Evolutionary conservation across 176 grass and related monocot genomes (phyloP).

Genomic region (Elaeis guineensis): DNA sequence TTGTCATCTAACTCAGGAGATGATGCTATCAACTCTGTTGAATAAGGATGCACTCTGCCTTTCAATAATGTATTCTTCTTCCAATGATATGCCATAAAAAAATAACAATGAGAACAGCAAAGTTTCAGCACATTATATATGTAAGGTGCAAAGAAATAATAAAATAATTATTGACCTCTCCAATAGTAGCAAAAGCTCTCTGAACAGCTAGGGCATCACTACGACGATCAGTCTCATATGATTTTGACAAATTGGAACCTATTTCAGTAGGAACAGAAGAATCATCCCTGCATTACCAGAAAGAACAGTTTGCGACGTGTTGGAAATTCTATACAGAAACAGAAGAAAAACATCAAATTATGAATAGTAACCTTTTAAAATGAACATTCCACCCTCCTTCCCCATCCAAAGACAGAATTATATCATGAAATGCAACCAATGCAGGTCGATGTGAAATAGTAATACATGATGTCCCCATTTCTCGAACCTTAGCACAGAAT

Average conservation of each 20-base stretch:
- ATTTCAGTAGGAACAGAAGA: slow-evolving; percentile 48
- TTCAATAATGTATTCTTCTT: slow-evolving; percentile 55
- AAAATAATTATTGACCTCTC: slow-evolving; percentile 43
- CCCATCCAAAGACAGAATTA: slow-evolving; percentile 93
- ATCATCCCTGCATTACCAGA: slow-evolving; percentile 51
- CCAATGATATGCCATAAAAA: slow-evolving; percentile 5
- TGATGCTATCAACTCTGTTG: slow-evolving; percentile 52
- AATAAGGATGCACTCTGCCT: slow-evolving; percentile 57
- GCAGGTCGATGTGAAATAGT: slow-evolving; percentile 99
- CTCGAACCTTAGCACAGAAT: slow-evolving; percentile 89
- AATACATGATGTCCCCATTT: slow-evolving; percentile 97
- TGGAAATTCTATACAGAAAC: slow-evolving; percentile 8
- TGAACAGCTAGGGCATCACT: slow-evolving; percentile 82
- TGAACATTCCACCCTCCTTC: slow-evolving; percentile 93
- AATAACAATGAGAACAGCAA: too few species aligned
- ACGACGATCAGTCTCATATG: slow-evolving; percentile 59
- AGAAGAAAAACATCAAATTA: slow-evolving; percentile 15
- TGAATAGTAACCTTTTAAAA: slow-evolving; percentile 54
- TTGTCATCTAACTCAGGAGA: slow-evolving; percentile 38
- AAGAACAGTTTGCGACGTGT: slow-evolving; percentile 5
- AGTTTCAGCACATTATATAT: too few species aligned
- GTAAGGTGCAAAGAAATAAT: slow-evolving; percentile 1
- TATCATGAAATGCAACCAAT: slow-evolving; percentile 98
- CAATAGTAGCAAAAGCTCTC: slow-evolving; percentile 66
- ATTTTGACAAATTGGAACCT: slow-evolving; percentile 32